phyloP scores from a whole-genome alignment of 352 stramenopile species.

The Paralagenidium karlingii region DNA sequence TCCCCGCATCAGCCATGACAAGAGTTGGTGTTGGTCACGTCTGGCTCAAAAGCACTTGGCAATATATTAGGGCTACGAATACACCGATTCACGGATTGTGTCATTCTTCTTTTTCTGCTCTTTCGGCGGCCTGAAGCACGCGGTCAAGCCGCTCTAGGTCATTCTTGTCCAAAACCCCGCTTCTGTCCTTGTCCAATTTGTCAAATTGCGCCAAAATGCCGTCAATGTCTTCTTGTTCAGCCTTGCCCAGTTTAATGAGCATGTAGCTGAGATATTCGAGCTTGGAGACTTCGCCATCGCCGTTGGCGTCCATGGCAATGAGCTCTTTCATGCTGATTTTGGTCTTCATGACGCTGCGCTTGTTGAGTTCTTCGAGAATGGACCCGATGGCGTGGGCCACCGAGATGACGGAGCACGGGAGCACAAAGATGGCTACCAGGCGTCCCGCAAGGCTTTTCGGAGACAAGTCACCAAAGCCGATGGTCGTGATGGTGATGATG shows the following conservation, averaged over 20 bases:
- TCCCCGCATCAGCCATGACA: too few species aligned
- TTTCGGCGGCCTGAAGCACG: too few species aligned
- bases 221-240: slow-evolving; percentile 46
- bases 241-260: slow-evolving; percentile 65
- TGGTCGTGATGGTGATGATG: slow-evolving; percentile 83
- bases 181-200: slow-evolving; percentile 52
- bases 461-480: slow-evolving; percentile 74
- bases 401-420: slow-evolving; percentile 46
- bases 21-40: too few species aligned
- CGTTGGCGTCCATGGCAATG: slow-evolving; percentile 48
- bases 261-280: slow-evolving; percentile 61
- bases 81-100: background rate
- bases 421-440: slow-evolving; percentile 81
- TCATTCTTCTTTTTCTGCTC: slow-evolving; percentile 17
- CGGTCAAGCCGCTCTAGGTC: slow-evolving; percentile 45
- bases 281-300: slow-evolving; percentile 50
- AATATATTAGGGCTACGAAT: too few species aligned
- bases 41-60: too few species aligned
- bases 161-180: slow-evolving; percentile 49
- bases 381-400: slow-evolving; percentile 54
- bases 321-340: slow-evolving; percentile 72
- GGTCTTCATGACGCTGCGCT: slow-evolving; percentile 40
- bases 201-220: slow-evolving; percentile 48
- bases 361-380: slow-evolving; percentile 45
- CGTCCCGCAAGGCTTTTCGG: slow-evolving; percentile 38